Percentiles rank a stretch among this genome's conserved stretches.
phyloP scores from a whole-genome alignment of 768 basidiomycete genomes.

The Lanmaoa pseudosensibilis region DNA sequence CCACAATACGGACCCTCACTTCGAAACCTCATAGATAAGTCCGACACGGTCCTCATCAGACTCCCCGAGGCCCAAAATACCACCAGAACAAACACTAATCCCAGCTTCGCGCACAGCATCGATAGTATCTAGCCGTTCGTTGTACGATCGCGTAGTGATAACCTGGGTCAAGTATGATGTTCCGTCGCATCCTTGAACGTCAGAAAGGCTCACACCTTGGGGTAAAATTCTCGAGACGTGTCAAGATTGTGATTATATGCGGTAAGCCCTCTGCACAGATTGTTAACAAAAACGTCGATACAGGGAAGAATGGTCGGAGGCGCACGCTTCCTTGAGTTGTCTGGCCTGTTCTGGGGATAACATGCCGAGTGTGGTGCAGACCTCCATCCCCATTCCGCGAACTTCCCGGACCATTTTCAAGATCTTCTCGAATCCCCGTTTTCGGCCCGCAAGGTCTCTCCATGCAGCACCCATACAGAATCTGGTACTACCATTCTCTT shows the following conservation, averaged over 20 bases:
- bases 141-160: conserved; percentile 92
- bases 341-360: conserved; percentile 88
- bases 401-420: conserved; percentile 88
- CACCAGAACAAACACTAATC: conserved; percentile 96
- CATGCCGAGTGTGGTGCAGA: conserved; percentile 99
- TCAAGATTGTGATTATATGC: conserved; percentile 99
- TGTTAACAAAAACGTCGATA: neutral
- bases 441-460: conserved; percentile 91
- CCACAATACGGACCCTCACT: conserved; percentile 47
- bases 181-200: neutral
- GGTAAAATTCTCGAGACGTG: conserved; percentile 96
- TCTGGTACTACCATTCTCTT: conserved; percentile 93
- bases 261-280: conserved; percentile 68
- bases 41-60: conserved; percentile 87
- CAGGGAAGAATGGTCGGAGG: conserved; percentile 7
- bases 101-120: conserved; percentile 89
- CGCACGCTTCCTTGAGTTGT: conserved; percentile 90
- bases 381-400: conserved; percentile 97
- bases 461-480: conserved; percentile 99
- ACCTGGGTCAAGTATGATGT: conserved; percentile 52
- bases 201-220: conserved; percentile 54
- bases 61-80: conserved; percentile 94
- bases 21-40: conserved; percentile 90
- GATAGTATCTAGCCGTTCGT: conserved; percentile 90
- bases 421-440: conserved; percentile 91